These are phyloP conservation scores for Candida mattraensis DNA, from an alignment of 805 yeast genomes.

Conservation along the genomic window DNA sequence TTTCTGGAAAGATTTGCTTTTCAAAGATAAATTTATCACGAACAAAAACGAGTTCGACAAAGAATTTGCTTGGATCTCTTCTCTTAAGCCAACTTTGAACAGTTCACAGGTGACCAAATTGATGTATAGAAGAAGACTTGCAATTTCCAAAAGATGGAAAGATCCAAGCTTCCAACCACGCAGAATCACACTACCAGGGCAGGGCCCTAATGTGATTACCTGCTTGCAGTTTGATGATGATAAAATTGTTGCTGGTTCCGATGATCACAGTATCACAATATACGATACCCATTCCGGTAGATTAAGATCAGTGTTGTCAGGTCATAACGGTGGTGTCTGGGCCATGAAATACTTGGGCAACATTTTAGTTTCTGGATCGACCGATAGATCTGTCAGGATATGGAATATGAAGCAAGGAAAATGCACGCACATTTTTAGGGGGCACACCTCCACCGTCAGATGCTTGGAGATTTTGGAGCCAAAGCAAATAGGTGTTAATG, in stretches of 20 bases:
- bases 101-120: constrained; percentile 24
- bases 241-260: constrained; percentile 89
- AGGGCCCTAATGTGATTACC: constrained; percentile 82
- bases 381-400: constrained; percentile 89
- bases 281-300: constrained; percentile 76
- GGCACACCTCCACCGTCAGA: constrained; percentile 91
- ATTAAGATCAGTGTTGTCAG: constrained; percentile 60
- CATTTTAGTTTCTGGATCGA: constrained; percentile 88
- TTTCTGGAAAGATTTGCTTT: constrained; percentile 70
- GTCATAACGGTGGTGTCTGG: constrained; percentile 99
- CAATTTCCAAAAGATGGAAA: constrained; percentile 77
- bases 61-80: constrained; percentile 22
- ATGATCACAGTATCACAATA: constrained; percentile 77
- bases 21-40: constrained; percentile 59
- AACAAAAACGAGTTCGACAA: constrained; percentile 43
- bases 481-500: constrained; percentile 58
- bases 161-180: constrained; percentile 67
- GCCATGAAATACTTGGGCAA: constrained; percentile 85
- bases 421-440: constrained; percentile 89
- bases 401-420: constrained; percentile 86
- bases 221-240: constrained; percentile 92
- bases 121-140: constrained; percentile 57
- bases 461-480: constrained; percentile 84
- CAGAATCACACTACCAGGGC: constrained; percentile 64
- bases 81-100: constrained; percentile 10